Evolutionary conservation across 306 rosid species (phyloP), one percentile per base, ranked within the genome.

Genomic region (Rosa persica): DNA sequence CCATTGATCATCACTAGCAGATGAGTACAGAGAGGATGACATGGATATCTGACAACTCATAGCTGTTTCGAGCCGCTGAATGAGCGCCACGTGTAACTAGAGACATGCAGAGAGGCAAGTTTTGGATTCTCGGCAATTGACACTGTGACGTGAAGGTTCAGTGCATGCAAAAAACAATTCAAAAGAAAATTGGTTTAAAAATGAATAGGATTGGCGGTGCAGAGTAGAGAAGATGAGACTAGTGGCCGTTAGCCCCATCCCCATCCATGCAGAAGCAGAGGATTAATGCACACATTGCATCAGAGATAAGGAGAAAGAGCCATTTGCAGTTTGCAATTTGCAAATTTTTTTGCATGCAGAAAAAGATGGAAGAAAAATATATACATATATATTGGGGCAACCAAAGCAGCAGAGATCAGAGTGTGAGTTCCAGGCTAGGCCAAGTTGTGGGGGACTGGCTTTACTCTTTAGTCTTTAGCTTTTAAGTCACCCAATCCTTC

Each of bases 241-340:
- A 74, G 73, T 65, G 78, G 68, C 23, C 74, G 55, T 73, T 78
- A 58, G 70, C 78, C 89, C 90, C 93, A 85, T 83, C 80, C 83
- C 88, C 80, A 79, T 82, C 84, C 76, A 76, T 80, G 79, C 44
- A 79, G 71, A 61, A 76, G 48, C 81, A 72, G 62, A 81, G 78
- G 81, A 77, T 82, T 27, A 55, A 12, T 46, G 49, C 60, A 64
- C 12, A 34, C 69, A 34, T 34, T 43, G 60, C 58, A 52, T 70
- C 72, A 67, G 87, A 38, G 71, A 66, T 11, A 43, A n/a, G 12
- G 5, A 60, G 58, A 43, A 58, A 76, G 47, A 77, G 74, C 73
- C 77, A 72, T 65, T 75, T 58, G 71, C 71, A 17, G 30, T 57
- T 57, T 23, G 64, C 64, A 65, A 11, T 27, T 61, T 61, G 67